A percentile compares a stretch with the other conserved stretches of the same genome.
Conservation (phyloP, 441 rosid genomes). For the Raphanus hybrid region DNA sequence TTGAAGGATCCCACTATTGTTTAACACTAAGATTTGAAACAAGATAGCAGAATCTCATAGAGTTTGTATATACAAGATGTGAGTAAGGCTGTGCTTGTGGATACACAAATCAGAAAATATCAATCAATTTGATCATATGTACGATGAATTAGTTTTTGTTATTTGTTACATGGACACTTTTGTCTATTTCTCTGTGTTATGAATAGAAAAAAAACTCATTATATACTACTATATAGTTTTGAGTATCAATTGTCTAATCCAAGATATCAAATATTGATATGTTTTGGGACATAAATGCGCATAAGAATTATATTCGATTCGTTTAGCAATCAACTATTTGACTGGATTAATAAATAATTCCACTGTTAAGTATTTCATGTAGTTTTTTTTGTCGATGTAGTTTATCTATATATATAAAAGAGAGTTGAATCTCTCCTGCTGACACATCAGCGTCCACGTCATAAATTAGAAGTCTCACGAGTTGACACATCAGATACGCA, state of each 20-base stretch:
- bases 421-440: no score
- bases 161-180: slow-evolving; percentile 3
- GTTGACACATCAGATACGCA: no score
- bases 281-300: background rate
- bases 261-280: background rate
- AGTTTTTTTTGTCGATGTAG: background rate
- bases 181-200: background rate
- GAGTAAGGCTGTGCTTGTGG: background rate
- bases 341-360: background rate
- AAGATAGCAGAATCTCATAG: background rate
- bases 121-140: background rate
- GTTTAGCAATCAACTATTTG: background rate
- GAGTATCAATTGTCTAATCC: background rate
- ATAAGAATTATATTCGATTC: background rate
- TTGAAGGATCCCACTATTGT: slow-evolving; percentile 4
- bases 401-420: no score
- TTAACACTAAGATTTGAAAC: background rate
- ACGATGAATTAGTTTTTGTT: background rate
- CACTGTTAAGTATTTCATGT: background rate
- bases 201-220: background rate
- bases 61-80: background rate
- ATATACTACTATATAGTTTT: background rate
- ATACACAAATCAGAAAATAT: background rate
- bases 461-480: no score
- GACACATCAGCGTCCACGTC: no score